Base-by-base conservation (phyloP, 495 filamentous ascomycete genomes). In the Aspergillus sclerotioniger region DNA sequence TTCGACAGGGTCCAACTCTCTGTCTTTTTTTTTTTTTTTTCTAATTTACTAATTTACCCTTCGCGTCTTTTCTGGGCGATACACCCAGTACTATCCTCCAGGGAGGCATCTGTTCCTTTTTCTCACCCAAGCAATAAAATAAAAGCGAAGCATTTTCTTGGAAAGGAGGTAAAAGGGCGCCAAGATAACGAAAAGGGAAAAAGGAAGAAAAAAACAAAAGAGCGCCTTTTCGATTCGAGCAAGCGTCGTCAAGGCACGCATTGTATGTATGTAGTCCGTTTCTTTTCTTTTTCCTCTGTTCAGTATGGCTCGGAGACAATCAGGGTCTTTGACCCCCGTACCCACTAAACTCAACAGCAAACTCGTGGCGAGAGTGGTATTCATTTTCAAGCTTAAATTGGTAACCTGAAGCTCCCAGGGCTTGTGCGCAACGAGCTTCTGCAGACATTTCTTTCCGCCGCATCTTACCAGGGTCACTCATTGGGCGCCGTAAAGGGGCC, bases 351-450 rank as follows among this genome's bases (percentile, higher is more conserved):
- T 60, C 53, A 62, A 66, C 62, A 63, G 59, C 56, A 67, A 65
- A 57, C 70, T 75, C 71, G 69, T 75, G 74, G 72, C 68, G 54
- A 69, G 51, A 57, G 64, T 62, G 58, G 59, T 65, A 60, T 62
- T 68, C 52, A 45, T 35, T 58, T 53, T 56, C 60, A 61, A 64
- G 60, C 61, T 62, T 62, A 62, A 64, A 61, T 60, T 59, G 65
- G 62, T 61, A 58, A 62, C 52, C 62, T 51, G 60, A 62, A 60
- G 55, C 56, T 57, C 44, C 54, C 60, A 63, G 58, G 62, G 57
- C 57, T 63, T 58, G 61, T 63, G 61, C 61, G 45, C 61, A 60
- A 53, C 53, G 41, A 56, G 28, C 21, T 44, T 61, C 66, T 68
- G 63, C 66, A 68, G 63, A 63, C 55, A 59, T 58, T 61, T 58